Evolutionary conservation across 768 basidiomycete species (phyloP), one percentile per base, ranked within the genome.

Genomic region (Sistotremastrum niveocremeum): DNA sequence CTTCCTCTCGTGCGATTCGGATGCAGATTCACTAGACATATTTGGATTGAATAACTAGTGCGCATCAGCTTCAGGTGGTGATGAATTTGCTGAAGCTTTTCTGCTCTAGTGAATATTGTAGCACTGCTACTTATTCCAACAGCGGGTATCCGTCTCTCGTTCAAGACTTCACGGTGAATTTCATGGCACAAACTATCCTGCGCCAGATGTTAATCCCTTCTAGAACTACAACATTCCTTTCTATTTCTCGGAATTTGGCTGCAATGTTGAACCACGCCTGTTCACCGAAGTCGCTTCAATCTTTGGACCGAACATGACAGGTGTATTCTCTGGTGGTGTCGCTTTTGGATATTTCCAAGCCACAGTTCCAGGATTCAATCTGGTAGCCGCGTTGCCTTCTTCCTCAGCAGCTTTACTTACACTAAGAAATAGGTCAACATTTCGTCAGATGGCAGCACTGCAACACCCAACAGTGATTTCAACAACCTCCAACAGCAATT

Each of bases 331-430:
- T 33, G 91, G 91, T 50, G 90, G 86, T 44, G 53, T 94, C 45
- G 89, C 90, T 3, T 89, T 88, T 62, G 81, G 80, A 42, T 94
- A 93, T 62, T 91, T 94, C 74, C 83, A 85, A 2, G 86, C 86
- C 12, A 41, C 57, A 81, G 80, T 52, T 74, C 69, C 6, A 66
- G 71, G 44, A 86, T 86, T 42, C 66, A 81, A 54, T 95, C 85
- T 52, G 91, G 91, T 29, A 84, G 94, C 20, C 20, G 20, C 20
- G 20, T 20, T 20, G 20, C 20, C 20, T 20, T 20, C 20, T 20
- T 20, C 20, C 20, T 20, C 20, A 20, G 20, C 20, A 20, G 20
- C 20, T 20, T 20, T 20, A 20, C 20, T 20, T 20, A 20, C 20
- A 20, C 20, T 20, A 20, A 20, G 20, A 20, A 20, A 20, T 20